These are phyloP conservation scores for Leccinum boreale DNA, from an alignment of 768 basidiomycete genomes.

Conservation along the genomic window DNA sequence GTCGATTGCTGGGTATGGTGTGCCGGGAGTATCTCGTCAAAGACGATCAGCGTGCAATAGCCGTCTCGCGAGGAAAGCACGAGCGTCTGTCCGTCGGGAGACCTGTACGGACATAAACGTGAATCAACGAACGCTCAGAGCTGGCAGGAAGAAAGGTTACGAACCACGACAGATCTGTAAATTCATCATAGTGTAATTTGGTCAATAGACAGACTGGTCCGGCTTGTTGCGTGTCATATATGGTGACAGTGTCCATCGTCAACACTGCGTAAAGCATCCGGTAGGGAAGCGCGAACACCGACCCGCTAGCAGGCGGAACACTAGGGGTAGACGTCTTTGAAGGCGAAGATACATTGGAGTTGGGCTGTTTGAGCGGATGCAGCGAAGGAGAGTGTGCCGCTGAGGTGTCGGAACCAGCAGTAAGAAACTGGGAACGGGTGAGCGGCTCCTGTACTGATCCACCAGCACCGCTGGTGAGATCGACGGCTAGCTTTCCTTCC, in stretches of 20 bases:
- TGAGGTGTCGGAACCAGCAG: slow-evolving; percentile 7
- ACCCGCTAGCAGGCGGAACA: slow-evolving; percentile 51
- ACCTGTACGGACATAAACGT: slow-evolving; percentile 53
- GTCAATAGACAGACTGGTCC: slow-evolving; percentile 88
- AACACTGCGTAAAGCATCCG: slow-evolving; percentile 94
- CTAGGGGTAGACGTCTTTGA: slow-evolving; percentile 21
- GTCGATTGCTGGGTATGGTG: slow-evolving; percentile 90
- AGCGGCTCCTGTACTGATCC: slow-evolving; percentile 9
- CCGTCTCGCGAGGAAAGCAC: slow-evolving; percentile 93
- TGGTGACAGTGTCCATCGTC: slow-evolving; percentile 91
- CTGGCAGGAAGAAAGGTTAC: slow-evolving; percentile 27
- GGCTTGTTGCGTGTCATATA: slow-evolving; percentile 97
- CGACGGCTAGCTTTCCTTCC: slow-evolving; percentile 59
- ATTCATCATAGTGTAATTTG: slow-evolving; percentile 95
- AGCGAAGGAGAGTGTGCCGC: slow-evolving; percentile 10
- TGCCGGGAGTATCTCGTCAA: slow-evolving; percentile 89
- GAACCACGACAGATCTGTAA: slow-evolving; percentile 95
- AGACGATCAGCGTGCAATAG: slow-evolving; percentile 92
- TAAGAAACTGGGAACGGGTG: background rate
- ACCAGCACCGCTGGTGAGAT: slow-evolving; percentile 44
- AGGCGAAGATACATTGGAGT: slow-evolving; percentile 9
- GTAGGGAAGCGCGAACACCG: slow-evolving; percentile 88
- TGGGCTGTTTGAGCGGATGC: slow-evolving; percentile 13
- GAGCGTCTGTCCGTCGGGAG: slow-evolving; percentile 90
- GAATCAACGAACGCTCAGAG: slow-evolving; percentile 2